Evolutionary conservation across 1,284 basidiomycete species (phyloP).

Genomic region (Moesziomyces antarcticus): DNA sequence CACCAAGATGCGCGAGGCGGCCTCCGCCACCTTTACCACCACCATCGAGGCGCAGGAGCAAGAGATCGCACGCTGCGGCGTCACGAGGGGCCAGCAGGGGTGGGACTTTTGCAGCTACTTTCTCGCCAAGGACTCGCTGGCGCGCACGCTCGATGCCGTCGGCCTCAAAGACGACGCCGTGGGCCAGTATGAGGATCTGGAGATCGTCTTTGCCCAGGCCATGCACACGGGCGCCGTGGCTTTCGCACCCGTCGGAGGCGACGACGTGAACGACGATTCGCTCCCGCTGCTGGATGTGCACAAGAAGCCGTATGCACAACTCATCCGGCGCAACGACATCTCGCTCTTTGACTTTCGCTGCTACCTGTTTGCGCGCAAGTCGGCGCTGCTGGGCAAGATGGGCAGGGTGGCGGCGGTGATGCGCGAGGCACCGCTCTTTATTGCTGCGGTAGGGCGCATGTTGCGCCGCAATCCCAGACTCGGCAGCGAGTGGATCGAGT

Average conservation of each 20-base stretch:
- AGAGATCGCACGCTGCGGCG: conserved; percentile 34
- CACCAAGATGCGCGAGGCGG: conserved; percentile 87
- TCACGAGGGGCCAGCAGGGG: conserved; percentile 27
- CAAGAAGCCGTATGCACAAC: conserved; percentile 86
- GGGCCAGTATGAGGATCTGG: conserved; percentile 89
- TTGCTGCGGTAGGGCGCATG: conserved; percentile 82
- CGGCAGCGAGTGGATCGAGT: conserved; percentile 82
- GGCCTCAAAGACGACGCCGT: conserved; percentile 89
- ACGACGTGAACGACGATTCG: conserved; percentile 78
- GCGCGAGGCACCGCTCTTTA: conserved; percentile 77
- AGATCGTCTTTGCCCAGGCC: conserved; percentile 75
- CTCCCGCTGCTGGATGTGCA: conserved; percentile 80
- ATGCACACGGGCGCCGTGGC: conserved; percentile 52
- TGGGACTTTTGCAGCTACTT: conserved; percentile 76
- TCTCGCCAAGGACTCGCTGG: conserved; percentile 83
- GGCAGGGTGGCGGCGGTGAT: conserved; percentile 78
- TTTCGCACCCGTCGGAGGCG: conserved; percentile 51
- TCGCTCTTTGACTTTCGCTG: conserved; percentile 92
- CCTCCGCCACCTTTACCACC: conserved; percentile 82
- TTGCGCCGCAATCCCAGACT: conserved; percentile 73
- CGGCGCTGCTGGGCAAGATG: conserved; percentile 79
- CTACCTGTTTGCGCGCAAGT: conserved; percentile 90
- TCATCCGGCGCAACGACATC: conserved; percentile 89
- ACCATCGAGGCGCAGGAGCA: conserved; percentile 72
- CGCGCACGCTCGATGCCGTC: conserved; percentile 89